Conservation (phyloP, 164 flowering plant genomes). For the Litsea cubeba region DNA sequence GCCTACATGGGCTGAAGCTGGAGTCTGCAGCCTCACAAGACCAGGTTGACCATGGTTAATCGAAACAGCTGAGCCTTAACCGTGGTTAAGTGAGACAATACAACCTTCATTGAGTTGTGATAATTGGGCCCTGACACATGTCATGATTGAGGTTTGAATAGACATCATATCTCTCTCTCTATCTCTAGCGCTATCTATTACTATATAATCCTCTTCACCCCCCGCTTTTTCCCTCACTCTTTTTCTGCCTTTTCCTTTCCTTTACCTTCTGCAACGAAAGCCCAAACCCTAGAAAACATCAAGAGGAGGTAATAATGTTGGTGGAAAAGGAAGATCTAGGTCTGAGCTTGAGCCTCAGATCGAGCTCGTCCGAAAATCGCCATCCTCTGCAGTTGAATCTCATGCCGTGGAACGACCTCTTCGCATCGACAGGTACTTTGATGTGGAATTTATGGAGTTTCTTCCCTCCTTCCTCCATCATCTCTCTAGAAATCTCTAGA, state of each 20-base stretch:
- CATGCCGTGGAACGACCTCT: slow-evolving; percentile 35
- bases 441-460: not conserved
- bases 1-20: not conserved
- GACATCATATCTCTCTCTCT: not conserved
- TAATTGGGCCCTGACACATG: slow-evolving; percentile 48
- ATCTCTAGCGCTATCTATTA: no score
- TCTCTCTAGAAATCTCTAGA: not conserved
- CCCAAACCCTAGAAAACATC: slow-evolving; percentile 7
- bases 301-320: slow-evolving; percentile 22
- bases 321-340: slow-evolving; percentile 62
- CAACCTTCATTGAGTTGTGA: slow-evolving; percentile 22
- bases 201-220: slow-evolving; percentile 26
- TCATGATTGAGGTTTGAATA: slow-evolving; percentile 37
- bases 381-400: slow-evolving; percentile 32
- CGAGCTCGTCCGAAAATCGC: slow-evolving; percentile 29
- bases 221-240: not conserved
- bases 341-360: slow-evolving; percentile 45
- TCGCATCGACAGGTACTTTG: slow-evolving; percentile 35
- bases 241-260: not conserved
- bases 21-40: not conserved
- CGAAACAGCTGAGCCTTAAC: not conserved
- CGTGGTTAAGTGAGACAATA: slow-evolving; percentile 5
- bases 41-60: not conserved
- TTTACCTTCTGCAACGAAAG: not conserved
- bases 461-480: not conserved